Evolutionary conservation across 441 rosid species (phyloP).

Genomic region (Monsonia emarginata): DNA sequence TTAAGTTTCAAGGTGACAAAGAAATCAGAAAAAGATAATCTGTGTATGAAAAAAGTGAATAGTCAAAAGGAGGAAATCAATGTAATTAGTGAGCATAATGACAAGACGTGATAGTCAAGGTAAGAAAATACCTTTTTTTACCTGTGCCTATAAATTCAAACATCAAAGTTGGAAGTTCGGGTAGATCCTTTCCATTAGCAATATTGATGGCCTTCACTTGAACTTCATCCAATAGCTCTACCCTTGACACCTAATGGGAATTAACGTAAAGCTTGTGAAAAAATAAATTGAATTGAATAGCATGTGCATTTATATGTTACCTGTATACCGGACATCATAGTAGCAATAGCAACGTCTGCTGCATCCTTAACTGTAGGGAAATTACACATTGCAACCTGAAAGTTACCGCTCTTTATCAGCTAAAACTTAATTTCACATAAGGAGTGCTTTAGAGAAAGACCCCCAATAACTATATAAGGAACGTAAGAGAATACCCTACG

Average conservation of each 20-base stretch:
- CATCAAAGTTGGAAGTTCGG: conserved; percentile 81
- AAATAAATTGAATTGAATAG: conserved; percentile 10
- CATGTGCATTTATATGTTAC: conserved; percentile 28
- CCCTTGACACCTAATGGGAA: conserved; percentile 59
- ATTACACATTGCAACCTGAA: conserved; percentile 89
- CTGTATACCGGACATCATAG: conserved; percentile 81
- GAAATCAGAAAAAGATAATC: too few relatives aligned
- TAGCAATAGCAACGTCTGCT: conserved; percentile 86
- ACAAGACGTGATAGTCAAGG: neutral
- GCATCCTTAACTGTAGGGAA: conserved; percentile 89
- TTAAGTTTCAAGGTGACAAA: too few relatives aligned
- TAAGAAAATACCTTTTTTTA: conserved; percentile 18
- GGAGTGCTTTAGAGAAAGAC: neutral
- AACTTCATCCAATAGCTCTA: conserved; percentile 85
- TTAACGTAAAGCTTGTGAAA: conserved; percentile 18
- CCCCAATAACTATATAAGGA: neutral
- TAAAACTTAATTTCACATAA: neutral
- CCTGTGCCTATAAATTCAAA: conserved; percentile 90
- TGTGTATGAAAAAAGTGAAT: too few relatives aligned
- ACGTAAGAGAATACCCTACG: neutral
- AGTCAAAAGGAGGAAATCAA: neutral
- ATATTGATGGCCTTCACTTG: conserved; percentile 68
- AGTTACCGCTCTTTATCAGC: conserved; percentile 5
- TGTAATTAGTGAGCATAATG: neutral
- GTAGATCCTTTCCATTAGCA: conserved; percentile 74